Evolutionary conservation across 2,329 filamentous ascomycete species (phyloP).

Genomic region (Fusarium succisae): DNA sequence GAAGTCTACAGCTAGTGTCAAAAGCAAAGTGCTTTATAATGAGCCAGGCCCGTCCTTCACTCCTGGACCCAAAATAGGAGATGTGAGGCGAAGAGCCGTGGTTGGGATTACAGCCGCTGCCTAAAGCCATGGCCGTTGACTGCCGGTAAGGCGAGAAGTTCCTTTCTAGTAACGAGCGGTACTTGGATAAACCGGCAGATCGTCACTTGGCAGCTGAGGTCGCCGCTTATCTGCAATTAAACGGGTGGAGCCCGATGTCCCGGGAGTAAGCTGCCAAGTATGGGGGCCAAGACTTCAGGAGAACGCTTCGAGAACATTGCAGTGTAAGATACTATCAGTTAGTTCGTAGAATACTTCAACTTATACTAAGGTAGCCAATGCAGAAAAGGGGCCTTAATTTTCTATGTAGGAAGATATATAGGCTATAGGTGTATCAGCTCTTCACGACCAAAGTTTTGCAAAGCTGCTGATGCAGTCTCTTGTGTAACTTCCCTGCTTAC

Average conservation of each 20-base stretch:
- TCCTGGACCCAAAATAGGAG: too few relatives aligned
- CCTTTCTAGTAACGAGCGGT: fast-evolving
- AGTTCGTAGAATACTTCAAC: fast-evolving
- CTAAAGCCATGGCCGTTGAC: not conserved
- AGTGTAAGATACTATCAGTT: not conserved
- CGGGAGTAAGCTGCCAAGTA: not conserved
- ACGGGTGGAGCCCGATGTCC: slow-evolving; percentile 1
- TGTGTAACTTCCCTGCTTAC: not conserved
- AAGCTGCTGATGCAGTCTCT: too few relatives aligned
- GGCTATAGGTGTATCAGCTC: too few relatives aligned
- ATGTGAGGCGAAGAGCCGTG: not conserved
- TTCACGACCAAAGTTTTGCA: fast-evolving
- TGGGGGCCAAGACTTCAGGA: not conserved
- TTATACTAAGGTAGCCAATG: too few relatives aligned
- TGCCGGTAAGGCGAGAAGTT: fast-evolving
- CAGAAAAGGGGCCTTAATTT: too few relatives aligned
- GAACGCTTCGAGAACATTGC: not conserved
- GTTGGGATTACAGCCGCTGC: too few relatives aligned
- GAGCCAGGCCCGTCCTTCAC: fast-evolving
- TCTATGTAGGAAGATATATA: too few relatives aligned
- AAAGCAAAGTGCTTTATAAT: too few relatives aligned
- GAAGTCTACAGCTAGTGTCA: too few relatives aligned
- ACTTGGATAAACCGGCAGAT: not conserved
- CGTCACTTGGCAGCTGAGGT: not conserved
- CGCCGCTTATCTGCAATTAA: slow-evolving; percentile 9